Conservation (phyloP, 2,329 filamentous ascomycete species). For the Trichoderma sp. region DNA sequence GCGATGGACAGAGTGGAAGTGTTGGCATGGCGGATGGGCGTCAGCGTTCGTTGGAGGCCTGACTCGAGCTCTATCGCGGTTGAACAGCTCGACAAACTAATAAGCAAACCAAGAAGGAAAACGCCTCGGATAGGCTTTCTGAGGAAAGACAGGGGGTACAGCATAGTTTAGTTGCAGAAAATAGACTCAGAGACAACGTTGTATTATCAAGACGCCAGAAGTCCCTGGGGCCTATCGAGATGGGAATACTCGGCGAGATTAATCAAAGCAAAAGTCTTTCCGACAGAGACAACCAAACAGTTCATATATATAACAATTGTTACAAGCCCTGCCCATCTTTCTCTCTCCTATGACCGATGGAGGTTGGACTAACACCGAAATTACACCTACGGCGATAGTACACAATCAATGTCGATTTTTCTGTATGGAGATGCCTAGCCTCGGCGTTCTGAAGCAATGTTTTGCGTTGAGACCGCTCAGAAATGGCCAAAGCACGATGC, state of each 20-base stretch:
- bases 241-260: not conserved
- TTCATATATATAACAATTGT: not conserved
- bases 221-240: not conserved
- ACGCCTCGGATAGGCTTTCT: not conserved
- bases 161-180: not conserved
- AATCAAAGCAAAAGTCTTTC: not conserved
- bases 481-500: not conserved
- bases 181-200: not conserved
- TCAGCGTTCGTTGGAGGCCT: not conserved
- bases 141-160: not conserved
- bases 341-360: not conserved
- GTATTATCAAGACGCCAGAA: not conserved
- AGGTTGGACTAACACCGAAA: not conserved
- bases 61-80: not conserved
- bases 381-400: not conserved
- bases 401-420: not conserved
- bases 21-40: constrained; percentile 18
- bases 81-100: not conserved
- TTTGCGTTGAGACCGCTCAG: too few relatives aligned
- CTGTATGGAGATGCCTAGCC: not conserved
- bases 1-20: constrained; percentile 20
- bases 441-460: not conserved
- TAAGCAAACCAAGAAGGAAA: not conserved
- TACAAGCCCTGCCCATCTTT: not conserved
- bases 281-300: not conserved